Evolutionary conservation across 2,329 filamentous ascomycete species (phyloP).

Genomic region (Fusarium nanum): DNA sequence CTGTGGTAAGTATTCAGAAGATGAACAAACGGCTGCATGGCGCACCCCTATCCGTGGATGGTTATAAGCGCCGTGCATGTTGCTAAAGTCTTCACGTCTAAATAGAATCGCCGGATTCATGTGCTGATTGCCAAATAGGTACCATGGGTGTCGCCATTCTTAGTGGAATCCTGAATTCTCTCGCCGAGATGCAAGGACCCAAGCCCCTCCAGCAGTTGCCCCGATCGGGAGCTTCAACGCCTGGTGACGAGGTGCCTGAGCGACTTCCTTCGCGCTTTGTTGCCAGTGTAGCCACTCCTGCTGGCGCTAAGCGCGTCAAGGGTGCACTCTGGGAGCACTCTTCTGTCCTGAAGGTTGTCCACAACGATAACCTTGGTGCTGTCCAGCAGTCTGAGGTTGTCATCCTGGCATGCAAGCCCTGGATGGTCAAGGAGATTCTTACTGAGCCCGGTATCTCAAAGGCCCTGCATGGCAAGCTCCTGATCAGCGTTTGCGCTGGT

Average conservation of each 20-base stretch:
- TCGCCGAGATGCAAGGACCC: constrained; percentile 64
- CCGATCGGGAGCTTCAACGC: constrained; percentile 57
- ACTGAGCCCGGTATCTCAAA: constrained; percentile 74
- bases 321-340: constrained; percentile 72
- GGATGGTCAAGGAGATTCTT: constrained; percentile 77
- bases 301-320: constrained; percentile 76
- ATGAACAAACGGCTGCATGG: background rate
- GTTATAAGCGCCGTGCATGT: constrained; percentile 1
- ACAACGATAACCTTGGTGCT: constrained; percentile 77
- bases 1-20: constrained; percentile 70
- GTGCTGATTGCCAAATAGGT: constrained; percentile 60
- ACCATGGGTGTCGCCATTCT: constrained; percentile 90
- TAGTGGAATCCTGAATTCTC: constrained; percentile 79
- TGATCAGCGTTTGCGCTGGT: constrained; percentile 85
- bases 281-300: constrained; percentile 79
- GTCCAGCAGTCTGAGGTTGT: constrained; percentile 77
- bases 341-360: constrained; percentile 71
- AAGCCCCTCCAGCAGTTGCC: constrained; percentile 57
- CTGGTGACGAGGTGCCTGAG: constrained; percentile 61
- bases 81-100: background rate
- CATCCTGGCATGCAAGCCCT: constrained; percentile 83
- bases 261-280: constrained; percentile 80
- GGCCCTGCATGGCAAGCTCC: constrained; percentile 80
- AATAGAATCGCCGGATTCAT: background rate
- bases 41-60: background rate